phyloP scores from a whole-genome alignment of 371 early-diverging fungal genomes.

The Apophysomyces elegans region DNA sequence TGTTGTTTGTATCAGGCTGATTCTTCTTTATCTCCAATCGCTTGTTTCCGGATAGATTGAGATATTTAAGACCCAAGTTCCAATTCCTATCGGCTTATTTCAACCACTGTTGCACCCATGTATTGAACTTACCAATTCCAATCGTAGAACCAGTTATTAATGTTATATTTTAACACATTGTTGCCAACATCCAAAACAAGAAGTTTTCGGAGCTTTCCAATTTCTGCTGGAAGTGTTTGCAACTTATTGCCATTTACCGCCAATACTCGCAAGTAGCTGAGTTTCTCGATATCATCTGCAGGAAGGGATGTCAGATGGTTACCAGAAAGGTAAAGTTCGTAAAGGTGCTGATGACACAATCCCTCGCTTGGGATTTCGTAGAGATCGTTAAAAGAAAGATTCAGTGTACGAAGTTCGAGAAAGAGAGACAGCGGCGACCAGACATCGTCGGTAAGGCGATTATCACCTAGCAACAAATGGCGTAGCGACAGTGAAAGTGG shows the following conservation, averaged over 20 bases:
- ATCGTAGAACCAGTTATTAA: conserved; percentile 93
- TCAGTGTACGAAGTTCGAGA: conserved; percentile 74
- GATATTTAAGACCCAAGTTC: conserved; percentile 85
- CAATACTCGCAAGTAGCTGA: conserved; percentile 69
- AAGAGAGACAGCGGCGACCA: conserved; percentile 75
- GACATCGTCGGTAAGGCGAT: conserved; percentile 82
- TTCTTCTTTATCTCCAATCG: conserved; percentile 82
- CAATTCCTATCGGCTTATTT: conserved; percentile 63
- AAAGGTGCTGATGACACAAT: conserved; percentile 55
- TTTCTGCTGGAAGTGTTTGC: conserved; percentile 87
- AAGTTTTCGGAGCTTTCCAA: conserved; percentile 79
- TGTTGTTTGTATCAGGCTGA: conserved; percentile 36
- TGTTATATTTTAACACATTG: conserved; percentile 90
- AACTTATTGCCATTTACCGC: conserved; percentile 91
- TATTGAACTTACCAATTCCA: conserved; percentile 84
- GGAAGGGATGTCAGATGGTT: conserved; percentile 87
- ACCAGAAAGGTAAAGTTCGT: conserved; percentile 83
- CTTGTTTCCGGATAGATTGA: conserved; percentile 93
- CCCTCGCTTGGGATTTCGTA: conserved; percentile 72
- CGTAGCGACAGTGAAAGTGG: conserved; percentile 69
- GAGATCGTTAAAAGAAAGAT: conserved; percentile 83
- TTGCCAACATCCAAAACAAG: conserved; percentile 84
- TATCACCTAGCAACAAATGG: conserved; percentile 78
- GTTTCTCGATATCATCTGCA: conserved; percentile 82
- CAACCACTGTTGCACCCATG: background rate